Evolutionary conservation across 2,329 filamentous ascomycete species (phyloP).

Genomic region (Blastomyces emzantsi): DNA sequence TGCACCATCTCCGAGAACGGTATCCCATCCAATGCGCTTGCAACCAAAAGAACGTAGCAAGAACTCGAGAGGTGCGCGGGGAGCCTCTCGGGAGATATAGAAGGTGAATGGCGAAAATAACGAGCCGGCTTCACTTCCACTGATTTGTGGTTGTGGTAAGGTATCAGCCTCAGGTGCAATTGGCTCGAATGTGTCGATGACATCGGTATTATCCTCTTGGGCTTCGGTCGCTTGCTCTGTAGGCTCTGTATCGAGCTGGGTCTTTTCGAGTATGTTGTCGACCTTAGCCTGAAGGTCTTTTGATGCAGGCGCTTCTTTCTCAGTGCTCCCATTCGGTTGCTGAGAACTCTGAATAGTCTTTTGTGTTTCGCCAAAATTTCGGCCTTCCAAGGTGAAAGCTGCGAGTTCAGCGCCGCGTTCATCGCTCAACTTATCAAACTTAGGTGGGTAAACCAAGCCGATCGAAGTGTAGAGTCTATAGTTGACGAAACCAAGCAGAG

Average conservation of each 20-base stretch:
- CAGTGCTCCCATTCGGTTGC: slow-evolving; percentile 42
- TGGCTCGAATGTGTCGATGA: slow-evolving; percentile 87
- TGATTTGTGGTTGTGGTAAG: slow-evolving; percentile 65
- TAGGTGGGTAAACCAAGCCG: slow-evolving; percentile 90
- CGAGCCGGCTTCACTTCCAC: slow-evolving; percentile 57
- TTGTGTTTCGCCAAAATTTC: slow-evolving; percentile 43
- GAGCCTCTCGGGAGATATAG: slow-evolving; percentile 89
- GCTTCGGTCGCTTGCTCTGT: slow-evolving; percentile 37
- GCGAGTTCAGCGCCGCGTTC: slow-evolving; percentile 82
- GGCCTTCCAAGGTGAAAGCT: slow-evolving; percentile 83
- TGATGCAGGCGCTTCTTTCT: slow-evolving; percentile 54
- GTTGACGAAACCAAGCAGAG: slow-evolving; percentile 89
- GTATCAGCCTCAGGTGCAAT: slow-evolving; percentile 76
- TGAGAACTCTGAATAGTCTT: slow-evolving; percentile 46
- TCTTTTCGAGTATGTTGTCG: slow-evolving; percentile 43
- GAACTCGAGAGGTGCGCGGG: slow-evolving; percentile 83
- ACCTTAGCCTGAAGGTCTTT: slow-evolving; percentile 61
- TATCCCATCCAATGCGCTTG: slow-evolving; percentile 92
- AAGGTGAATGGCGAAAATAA: slow-evolving; percentile 85
- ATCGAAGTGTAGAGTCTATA: slow-evolving; percentile 87
- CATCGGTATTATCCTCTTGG: slow-evolving; percentile 43
- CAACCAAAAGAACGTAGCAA: slow-evolving; percentile 89
- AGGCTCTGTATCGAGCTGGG: slow-evolving; percentile 34
- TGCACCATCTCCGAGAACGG: slow-evolving; percentile 78
- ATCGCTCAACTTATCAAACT: slow-evolving; percentile 79